phyloP scores from a whole-genome alignment of 768 basidiomycete genomes.

The Ramaria rubella region DNA sequence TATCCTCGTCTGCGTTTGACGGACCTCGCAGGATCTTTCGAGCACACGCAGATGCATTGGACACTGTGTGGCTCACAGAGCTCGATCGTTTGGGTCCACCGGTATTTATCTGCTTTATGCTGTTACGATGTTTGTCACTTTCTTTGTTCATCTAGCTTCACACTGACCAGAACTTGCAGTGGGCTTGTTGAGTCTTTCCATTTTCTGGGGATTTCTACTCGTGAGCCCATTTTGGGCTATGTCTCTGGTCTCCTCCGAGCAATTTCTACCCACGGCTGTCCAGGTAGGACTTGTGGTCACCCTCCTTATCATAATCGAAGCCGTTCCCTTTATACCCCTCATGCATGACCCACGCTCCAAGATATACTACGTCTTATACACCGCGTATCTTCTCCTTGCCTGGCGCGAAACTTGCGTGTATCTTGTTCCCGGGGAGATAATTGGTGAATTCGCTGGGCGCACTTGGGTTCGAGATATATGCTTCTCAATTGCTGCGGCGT shows the following conservation, averaged over 20 bases:
- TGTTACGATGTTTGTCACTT: slow-evolving; percentile 1
- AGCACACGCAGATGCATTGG: slow-evolving; percentile 3
- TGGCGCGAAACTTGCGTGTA: slow-evolving; percentile 5
- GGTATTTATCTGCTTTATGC: slow-evolving; percentile 9
- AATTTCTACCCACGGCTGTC: not conserved
- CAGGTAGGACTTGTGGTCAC: slow-evolving; percentile 9
- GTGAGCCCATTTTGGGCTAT: slow-evolving; percentile 6
- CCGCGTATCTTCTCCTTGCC: slow-evolving; percentile 3
- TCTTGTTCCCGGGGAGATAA: not conserved
- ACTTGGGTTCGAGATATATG: slow-evolving; percentile 3
- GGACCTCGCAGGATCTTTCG: not conserved
- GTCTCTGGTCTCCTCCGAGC: slow-evolving; percentile 7
- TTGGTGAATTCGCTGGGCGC: not conserved
- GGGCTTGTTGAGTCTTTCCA: slow-evolving; percentile 3
- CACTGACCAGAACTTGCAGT: not conserved
- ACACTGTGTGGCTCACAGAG: slow-evolving; percentile 6
- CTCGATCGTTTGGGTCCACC: slow-evolving; percentile 8
- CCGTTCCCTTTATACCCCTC: slow-evolving; percentile 3
- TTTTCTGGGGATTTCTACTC: slow-evolving; percentile 10
- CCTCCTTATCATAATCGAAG: slow-evolving; percentile 6
- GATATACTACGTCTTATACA: slow-evolving; percentile 3
- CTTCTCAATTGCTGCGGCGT: slow-evolving; percentile 1
- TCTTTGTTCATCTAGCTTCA: not conserved
- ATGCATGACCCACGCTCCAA: slow-evolving; percentile 10
- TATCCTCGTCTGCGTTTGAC: not conserved